Evolutionary conservation across 495 filamentous ascomycete species (phyloP), one percentile per base, ranked within the genome.

Genomic region (Xylaria sp.): DNA sequence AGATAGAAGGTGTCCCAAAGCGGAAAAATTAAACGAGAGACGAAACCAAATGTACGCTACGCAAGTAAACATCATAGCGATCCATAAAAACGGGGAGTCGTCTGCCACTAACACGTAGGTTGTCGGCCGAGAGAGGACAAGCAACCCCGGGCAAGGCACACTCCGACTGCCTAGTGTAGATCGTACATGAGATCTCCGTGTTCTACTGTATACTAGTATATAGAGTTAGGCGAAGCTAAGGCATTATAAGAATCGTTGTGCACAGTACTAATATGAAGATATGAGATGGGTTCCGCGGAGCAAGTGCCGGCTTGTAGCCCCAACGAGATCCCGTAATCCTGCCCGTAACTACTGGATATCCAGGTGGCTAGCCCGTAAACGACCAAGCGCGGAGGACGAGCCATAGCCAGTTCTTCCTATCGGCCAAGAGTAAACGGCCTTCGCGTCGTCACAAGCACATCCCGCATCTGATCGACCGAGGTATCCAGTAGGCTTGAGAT

Each of bases 11-110:
- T 21, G 17, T 52, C 53, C 57, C 33, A 69, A 61, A 69, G 2
- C 17, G 43, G 67, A 48, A 69, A 69, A 31, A 31, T 40, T 69
- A 62, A 35, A 52, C 67, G 67, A 69, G 57, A 52, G n/a, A 41
- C 26, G 14, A 61, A 52, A 50, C 37, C 21, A 55, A 9, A 57
- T 46, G 50, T 43, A 37, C 41, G 19, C 37, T 43, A 37, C 41
- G 19, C 37, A 61, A 50, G 33, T 43, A 52, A 44, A 63, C 61
- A 31, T 31, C 15, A 31, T 26, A 41, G 21, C 1, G 24, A 33
- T 15, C 65, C 65, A 67, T 40, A 46, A 19, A 58, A 43, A 59
- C 26, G 35, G 64, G 48, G 64, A 67, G n/a, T 21, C 40, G 29
- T 33, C 57, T 37, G 26, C 59, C 57, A 40, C 57, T 61, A 35